Evolutionary conservation across 768 basidiomycete species (phyloP).

Genomic region (Termitomyces sp.): DNA sequence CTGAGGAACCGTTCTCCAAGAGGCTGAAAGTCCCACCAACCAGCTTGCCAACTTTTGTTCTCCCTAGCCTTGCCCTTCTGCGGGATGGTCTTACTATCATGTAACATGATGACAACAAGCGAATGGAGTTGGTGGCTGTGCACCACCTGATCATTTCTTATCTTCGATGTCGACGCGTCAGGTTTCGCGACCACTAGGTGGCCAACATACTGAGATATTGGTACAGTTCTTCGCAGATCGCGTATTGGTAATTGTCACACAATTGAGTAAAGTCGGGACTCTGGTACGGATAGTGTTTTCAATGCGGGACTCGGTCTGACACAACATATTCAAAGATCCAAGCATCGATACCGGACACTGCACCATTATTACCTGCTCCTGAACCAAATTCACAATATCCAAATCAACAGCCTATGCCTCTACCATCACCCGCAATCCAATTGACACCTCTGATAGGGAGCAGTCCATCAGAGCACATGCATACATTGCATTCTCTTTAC

Average conservation of each 20-base stretch:
- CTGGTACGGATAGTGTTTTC: slow-evolving; percentile 47
- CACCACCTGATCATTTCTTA: not conserved
- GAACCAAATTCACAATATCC: slow-evolving; percentile 32
- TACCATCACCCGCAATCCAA: slow-evolving; percentile 68
- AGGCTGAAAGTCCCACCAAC: slow-evolving; percentile 75
- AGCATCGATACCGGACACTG: slow-evolving; percentile 67
- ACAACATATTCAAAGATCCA: slow-evolving; percentile 59
- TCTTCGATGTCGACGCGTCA: slow-evolving; percentile 43
- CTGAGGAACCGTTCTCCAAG: slow-evolving; percentile 54
- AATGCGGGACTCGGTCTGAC: slow-evolving; percentile 1
- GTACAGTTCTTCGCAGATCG: slow-evolving; percentile 81
- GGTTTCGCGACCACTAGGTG: slow-evolving; percentile 48
- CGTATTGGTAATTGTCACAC: slow-evolving; percentile 82
- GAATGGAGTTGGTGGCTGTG: slow-evolving; percentile 13
- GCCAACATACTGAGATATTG: slow-evolving; percentile 66
- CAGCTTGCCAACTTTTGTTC: slow-evolving; percentile 52
- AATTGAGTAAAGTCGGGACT: slow-evolving; percentile 86
- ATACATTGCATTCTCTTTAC: slow-evolving; percentile 76
- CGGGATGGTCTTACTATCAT: slow-evolving; percentile 24
- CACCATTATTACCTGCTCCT: slow-evolving; percentile 41
- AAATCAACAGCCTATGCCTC: slow-evolving; percentile 41
- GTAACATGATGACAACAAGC: slow-evolving; percentile 12
- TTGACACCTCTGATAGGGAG: slow-evolving; percentile 78
- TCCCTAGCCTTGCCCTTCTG: slow-evolving; percentile 56
- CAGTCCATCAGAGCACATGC: slow-evolving; percentile 63